These are phyloP conservation scores for Knufia petricola DNA, from an alignment of 2,329 filamentous ascomycete species.

Conservation along the genomic window DNA sequence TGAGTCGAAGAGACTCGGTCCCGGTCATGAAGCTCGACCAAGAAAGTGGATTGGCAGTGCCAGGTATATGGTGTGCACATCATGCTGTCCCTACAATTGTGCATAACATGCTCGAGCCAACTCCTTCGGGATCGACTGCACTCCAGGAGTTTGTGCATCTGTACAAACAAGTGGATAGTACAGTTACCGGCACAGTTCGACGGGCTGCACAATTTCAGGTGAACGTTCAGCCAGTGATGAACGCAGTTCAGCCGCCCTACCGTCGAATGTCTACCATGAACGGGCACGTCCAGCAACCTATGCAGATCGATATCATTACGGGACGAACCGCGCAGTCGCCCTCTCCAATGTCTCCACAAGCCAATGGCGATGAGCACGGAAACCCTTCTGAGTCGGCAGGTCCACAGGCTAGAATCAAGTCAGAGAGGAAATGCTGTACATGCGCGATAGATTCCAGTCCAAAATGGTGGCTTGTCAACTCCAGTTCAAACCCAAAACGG, in stretches of 20 bases:
- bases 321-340: conserved; percentile 23
- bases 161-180: conserved; percentile 89
- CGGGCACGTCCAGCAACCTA: conserved; percentile 20
- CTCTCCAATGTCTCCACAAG: conserved; percentile 12
- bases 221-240: conserved; percentile 28
- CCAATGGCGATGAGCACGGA: conserved; percentile 10
- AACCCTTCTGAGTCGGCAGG: not conserved
- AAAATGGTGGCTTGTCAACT: conserved; percentile 51
- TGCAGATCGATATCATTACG: conserved; percentile 13
- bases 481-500: conserved; percentile 6
- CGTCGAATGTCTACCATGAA: conserved; percentile 50
- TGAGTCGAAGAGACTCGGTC: conserved; percentile 70
- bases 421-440: conserved; percentile 30
- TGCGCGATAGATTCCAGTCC: conserved; percentile 35
- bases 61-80: conserved; percentile 83
- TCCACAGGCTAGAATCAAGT: not conserved
- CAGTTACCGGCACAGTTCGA: conserved; percentile 81
- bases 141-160: conserved; percentile 78
- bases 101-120: conserved; percentile 68
- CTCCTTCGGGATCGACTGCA: conserved; percentile 63
- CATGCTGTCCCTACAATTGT: conserved; percentile 66
- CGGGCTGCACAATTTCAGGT: conserved; percentile 65
- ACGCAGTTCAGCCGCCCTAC: conserved; percentile 30
- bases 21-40: conserved; percentile 70
- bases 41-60: conserved; percentile 74